Evolutionary conservation across 352 stramenopile genomes (phyloP), one percentile per base, ranked within the genome.

Genomic region (Phytophthora cactorum): DNA sequence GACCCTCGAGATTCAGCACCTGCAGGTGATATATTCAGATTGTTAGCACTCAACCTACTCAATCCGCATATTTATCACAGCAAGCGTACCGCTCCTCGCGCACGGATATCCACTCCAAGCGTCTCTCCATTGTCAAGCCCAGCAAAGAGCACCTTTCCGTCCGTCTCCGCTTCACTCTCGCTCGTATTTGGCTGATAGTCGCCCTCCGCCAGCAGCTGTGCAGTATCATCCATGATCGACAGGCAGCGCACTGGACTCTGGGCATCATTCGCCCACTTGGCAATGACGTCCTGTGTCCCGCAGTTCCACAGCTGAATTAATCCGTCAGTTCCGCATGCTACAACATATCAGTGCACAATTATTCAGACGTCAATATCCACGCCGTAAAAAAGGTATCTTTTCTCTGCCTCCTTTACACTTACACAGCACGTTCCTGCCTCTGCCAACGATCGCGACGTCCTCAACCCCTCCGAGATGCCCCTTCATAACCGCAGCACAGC

Each of bases 371-470:
- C 14, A 52, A 52, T 28, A 55, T 34, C 1, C 31, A 39, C 29
- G 17, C 3, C 9, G 29, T 22, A 45, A 27, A 46, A 52, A 50
- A 57, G 55, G 6, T 49, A 63, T 38, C 38, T 63, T 22, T 38
- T 36, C 29, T 10, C 32, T 27, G 29, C 14, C 4, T 27, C 12
- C 15, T 55, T 7, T 2, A 22, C 7, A 79, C 79, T 63, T 76
- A 93, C 85, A 94, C n/a, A 89, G 51, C 28, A 94, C 81, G 49
- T 94, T 90, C 22, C 79, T 72, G 25, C 86, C 86, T 43, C 73
- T 73, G 39, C 86, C 86, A 44, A 94, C 53, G 50, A 94, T 89
- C 2, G 70, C 82, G 3, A 83, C 60, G 61, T 91, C 83, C 47
- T 80, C 72, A 22, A 94, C 58, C 10, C 84, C 82, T 10, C 86